Base-by-base conservation (phyloP, 495 filamentous ascomycete genomes). In the Aspergillus ostianus region DNA sequence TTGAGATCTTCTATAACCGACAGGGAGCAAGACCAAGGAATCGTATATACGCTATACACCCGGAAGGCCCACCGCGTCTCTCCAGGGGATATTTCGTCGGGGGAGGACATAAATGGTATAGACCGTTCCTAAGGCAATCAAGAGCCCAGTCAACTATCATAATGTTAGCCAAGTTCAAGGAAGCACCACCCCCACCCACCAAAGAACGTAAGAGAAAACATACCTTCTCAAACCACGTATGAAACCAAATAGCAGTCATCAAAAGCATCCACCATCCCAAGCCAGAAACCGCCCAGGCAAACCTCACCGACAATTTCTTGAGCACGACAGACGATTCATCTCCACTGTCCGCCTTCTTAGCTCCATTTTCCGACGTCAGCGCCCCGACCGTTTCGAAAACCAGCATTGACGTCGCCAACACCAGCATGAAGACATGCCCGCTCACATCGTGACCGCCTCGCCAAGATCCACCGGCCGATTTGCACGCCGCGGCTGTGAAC, bases 161-260 rank as follows among this genome's bases (percentile, higher is more conserved):
- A 3, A n/a, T n/a, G 26, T 49, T 47, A 51, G 44, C 41, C 49
- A 32, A 56, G 20, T 27, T n/a, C 7, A 51, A 23, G 47, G 17
- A n/a, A 30, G 23, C 36, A 23, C 26, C 17, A 17, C 18, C 20
- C 13, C 20, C n/a, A n/a, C n/a, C 2, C 13, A 26, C 2, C 23
- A 26, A 26, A 26, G 23, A 26, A 26, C 2, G 9, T 20, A 52
- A 46, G 49, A 53, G 52, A 20, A 18, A 36, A 74, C 81, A 60
- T 68, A 91, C 90, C 88, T 98, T 98, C 77, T 98, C 94, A 69
- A 93, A 86, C 94, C 93, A 97, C 5, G 94, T 97, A 71, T 98
- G 94, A 59, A 98, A 98, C 78, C 92, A 97, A 48, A 92, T 89
- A 12, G 93, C 91, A 47, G 94, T 98, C 94, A 98, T 98, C 51